Evolutionary conservation across 192 early-diverging fungal genomes (phyloP).

Genomic region (Geranomyces michiganensis): DNA sequence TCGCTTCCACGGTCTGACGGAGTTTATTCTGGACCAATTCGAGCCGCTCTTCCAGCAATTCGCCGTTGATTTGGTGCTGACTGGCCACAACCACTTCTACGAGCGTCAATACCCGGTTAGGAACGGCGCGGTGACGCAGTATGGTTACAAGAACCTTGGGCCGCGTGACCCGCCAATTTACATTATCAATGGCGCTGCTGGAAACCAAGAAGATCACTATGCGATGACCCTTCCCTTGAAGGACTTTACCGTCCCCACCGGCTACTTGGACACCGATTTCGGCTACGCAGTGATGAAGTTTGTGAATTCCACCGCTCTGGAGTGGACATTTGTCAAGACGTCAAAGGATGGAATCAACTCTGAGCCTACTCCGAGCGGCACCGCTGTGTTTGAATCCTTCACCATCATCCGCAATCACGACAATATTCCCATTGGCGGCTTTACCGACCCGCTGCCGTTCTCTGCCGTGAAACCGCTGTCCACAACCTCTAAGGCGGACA

Average conservation of each 20-base stretch:
- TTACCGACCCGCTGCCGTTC: slow-evolving; percentile 2
- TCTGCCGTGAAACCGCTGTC: not conserved
- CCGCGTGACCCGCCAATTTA: not conserved
- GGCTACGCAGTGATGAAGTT: slow-evolving; percentile 10
- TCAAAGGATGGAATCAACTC: not conserved
- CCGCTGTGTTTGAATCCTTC: not conserved
- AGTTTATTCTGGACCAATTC: not conserved
- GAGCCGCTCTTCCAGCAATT: slow-evolving; percentile 1
- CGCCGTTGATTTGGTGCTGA: slow-evolving; percentile 1
- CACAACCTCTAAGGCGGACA: not conserved
- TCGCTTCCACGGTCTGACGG: not conserved
- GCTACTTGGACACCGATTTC: not conserved
- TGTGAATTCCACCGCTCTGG: slow-evolving; percentile 1
- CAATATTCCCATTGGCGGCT: slow-evolving; percentile 5
- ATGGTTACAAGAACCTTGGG: slow-evolving; percentile 9
- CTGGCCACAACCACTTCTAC: slow-evolving; percentile 20
- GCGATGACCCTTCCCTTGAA: not conserved
- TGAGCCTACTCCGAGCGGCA: not conserved
- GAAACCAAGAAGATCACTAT: slow-evolving; percentile 1
- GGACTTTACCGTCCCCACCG: not conserved
- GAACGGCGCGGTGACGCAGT: not conserved
- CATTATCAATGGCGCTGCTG: slow-evolving; percentile 9
- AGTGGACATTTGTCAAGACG: slow-evolving; percentile 11
- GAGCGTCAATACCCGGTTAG: not conserved
- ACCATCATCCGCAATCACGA: not conserved